Evolutionary conservation across 495 filamentous ascomycete species (phyloP).

Genomic region (Aspergillus carlsbadensis): DNA sequence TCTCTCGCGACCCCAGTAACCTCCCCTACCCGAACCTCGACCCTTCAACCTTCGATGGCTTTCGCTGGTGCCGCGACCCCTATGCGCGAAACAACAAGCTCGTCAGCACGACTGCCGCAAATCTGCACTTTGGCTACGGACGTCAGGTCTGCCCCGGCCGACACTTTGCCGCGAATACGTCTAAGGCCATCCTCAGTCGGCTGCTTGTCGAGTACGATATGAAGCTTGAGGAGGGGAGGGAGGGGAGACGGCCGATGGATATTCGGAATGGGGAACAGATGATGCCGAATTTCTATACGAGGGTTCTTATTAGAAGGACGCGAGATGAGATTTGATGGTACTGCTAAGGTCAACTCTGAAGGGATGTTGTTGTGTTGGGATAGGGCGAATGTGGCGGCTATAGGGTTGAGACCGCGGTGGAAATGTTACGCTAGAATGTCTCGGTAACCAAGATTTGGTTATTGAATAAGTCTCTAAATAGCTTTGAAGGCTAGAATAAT

Average conservation of each 20-base stretch:
- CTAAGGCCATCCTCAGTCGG: slow-evolving; percentile 56
- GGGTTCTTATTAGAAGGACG: slow-evolving; percentile 30
- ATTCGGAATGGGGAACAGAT: slow-evolving; percentile 32
- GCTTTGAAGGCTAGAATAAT: background rate
- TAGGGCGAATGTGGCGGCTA: too few species aligned
- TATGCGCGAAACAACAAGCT: slow-evolving; percentile 15
- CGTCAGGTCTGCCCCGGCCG: slow-evolving; percentile 52
- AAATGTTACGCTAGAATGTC: too few species aligned
- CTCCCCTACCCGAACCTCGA: slow-evolving; percentile 23
- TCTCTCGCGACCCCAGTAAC: slow-evolving; percentile 29
- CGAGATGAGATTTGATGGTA: background rate
- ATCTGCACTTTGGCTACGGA: slow-evolving; percentile 37
- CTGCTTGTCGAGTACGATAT: slow-evolving; percentile 55
- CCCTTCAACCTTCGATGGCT: slow-evolving; percentile 31
- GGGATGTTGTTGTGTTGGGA: too few species aligned
- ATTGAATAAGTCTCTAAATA: background rate
- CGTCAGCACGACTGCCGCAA: slow-evolving; percentile 21
- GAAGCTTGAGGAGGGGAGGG: slow-evolving; percentile 24
- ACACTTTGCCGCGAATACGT: slow-evolving; percentile 53
- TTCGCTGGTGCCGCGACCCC: slow-evolving; percentile 33
- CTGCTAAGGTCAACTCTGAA: background rate
- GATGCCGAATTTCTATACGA: slow-evolving; percentile 24
- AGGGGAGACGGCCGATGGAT: slow-evolving; percentile 26
- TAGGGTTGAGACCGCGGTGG: too few species aligned
- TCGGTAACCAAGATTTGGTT: too few species aligned